Evolutionary conservation across 176 grass and related monocot genomes (phyloP).

Genomic region (Chrysopogon serrulatus): DNA sequence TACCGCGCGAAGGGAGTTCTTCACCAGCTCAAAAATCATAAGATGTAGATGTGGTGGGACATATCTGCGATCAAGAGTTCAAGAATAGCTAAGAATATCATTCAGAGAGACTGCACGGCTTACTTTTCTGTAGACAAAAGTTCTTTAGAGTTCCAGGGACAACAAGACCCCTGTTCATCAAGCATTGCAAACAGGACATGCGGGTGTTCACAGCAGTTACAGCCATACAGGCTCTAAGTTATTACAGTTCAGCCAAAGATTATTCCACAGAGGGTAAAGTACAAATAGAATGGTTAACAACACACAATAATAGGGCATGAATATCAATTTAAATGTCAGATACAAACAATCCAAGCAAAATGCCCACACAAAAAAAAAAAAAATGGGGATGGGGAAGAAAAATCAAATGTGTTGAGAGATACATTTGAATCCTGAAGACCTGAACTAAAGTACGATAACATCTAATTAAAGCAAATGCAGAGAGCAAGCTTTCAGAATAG

Average conservation of each 20-base stretch:
- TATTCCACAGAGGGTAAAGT: not conserved
- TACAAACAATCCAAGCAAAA: not conserved
- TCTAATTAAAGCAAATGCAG: not conserved
- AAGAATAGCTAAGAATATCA: not conserved
- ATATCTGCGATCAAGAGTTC: slow-evolving; percentile 49
- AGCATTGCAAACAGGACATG: not conserved
- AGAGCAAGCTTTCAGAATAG: not conserved
- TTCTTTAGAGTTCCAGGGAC: too few species aligned
- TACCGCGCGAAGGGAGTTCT: slow-evolving; percentile 92
- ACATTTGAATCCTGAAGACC: not conserved
- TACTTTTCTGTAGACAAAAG: not conserved
- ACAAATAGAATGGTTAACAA: not conserved
- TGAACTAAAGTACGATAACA: not conserved
- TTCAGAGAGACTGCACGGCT: not conserved
- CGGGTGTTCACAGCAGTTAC: not conserved
- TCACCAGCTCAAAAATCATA: slow-evolving; percentile 90
- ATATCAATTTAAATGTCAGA: not conserved
- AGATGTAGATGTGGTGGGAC: slow-evolving; percentile 82
- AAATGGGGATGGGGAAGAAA: not conserved
- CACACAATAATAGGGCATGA: not conserved
- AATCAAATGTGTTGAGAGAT: not conserved
- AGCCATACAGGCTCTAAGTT: not conserved
- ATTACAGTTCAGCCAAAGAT: not conserved
- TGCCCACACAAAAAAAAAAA: not conserved
- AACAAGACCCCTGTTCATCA: not conserved